Evolutionary conservation across 345 rosid species (phyloP).

Genomic region (Salix caprea): DNA sequence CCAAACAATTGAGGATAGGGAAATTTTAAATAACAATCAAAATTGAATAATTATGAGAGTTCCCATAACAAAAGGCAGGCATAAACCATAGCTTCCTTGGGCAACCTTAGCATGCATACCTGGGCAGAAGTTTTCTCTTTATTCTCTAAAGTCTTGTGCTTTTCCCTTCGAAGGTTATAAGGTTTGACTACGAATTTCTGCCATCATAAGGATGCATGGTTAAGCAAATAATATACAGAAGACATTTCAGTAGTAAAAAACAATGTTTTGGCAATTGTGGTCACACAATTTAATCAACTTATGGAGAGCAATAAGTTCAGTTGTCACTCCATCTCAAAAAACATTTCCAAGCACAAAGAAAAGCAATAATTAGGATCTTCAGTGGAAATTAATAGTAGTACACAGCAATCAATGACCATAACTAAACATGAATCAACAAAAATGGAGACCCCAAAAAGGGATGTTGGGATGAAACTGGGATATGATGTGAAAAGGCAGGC

Average conservation of each 20-base stretch:
- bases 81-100: constrained; percentile 3
- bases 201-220: background rate
- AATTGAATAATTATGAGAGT: background rate
- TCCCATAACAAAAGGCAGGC: background rate
- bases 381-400: background rate
- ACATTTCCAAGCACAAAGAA: background rate
- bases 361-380: background rate
- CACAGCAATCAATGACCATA: background rate
- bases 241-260: constrained; percentile 1
- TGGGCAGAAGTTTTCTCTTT: constrained; percentile 60
- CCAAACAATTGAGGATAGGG: background rate
- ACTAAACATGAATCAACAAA: background rate
- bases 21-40: background rate
- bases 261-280: background rate
- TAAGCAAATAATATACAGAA: background rate
- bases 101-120: constrained; percentile 39
- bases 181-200: constrained; percentile 86
- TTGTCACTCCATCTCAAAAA: background rate
- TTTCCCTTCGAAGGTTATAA: constrained; percentile 60
- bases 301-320: background rate
- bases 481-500: no score
- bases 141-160: constrained; percentile 63
- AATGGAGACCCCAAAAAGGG: background rate
- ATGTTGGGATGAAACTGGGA: no score
- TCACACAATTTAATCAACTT: background rate